Conservation (phyloP, 2,329 filamentous ascomycete species). For the Cadophora gregata region DNA sequence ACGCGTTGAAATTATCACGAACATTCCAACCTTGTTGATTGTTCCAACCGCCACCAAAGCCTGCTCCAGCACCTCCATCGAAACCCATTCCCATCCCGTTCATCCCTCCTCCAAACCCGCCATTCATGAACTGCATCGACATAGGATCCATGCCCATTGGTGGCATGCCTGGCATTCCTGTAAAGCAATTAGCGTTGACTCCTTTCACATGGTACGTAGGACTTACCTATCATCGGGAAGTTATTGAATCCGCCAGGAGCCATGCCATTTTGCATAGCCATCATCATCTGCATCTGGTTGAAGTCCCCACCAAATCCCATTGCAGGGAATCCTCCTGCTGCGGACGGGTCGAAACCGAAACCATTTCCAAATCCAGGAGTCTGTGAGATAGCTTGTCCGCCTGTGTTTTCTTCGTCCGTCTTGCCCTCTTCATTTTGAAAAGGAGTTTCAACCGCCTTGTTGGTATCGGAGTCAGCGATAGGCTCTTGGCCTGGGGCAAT, state of each 20-base stretch:
- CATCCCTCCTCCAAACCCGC: constrained; percentile 77
- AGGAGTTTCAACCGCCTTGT: constrained; percentile 30
- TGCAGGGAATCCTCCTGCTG: constrained; percentile 45
- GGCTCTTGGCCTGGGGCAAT: constrained; percentile 44
- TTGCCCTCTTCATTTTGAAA: constrained; percentile 26
- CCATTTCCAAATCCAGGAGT: constrained; percentile 42
- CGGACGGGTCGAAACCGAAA: constrained; percentile 51
- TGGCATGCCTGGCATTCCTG: constrained; percentile 66
- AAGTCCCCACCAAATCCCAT: constrained; percentile 65
- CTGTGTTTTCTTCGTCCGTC: constrained; percentile 30
- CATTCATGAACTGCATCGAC: constrained; percentile 80
- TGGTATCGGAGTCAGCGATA: constrained; percentile 33
- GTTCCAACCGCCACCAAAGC: constrained; percentile 81
- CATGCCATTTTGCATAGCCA: constrained; percentile 76
- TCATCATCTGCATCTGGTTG: constrained; percentile 80
- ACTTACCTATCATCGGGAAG: constrained; percentile 88
- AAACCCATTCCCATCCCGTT: constrained; percentile 76
- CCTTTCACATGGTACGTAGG: background rate
- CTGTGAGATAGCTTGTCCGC: constrained; percentile 32
- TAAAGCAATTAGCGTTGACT: background rate
- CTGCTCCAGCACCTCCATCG: constrained; percentile 64
- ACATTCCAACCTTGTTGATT: constrained; percentile 83
- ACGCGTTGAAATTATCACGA: constrained; percentile 85
- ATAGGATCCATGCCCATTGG: constrained; percentile 86
- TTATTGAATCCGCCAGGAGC: constrained; percentile 58